Base-by-base conservation (phyloP, 495 filamentous ascomycete species). In the Aspergillus taichungensis region DNA sequence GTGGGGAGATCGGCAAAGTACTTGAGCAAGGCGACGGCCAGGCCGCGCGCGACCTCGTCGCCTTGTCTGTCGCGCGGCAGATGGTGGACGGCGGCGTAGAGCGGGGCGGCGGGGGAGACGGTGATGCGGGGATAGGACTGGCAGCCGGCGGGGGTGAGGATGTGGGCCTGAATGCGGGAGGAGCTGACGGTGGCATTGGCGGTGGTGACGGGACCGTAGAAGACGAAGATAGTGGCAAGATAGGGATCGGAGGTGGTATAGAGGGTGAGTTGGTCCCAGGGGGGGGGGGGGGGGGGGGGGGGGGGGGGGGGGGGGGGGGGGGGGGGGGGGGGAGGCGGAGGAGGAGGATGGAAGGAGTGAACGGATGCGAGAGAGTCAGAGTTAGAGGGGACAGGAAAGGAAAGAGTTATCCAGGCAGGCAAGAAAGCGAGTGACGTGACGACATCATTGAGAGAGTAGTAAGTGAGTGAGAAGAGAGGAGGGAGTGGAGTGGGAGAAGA, bases 1-100 rank as follows among this genome's bases (percentile, higher is more conserved):
- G 87, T 81, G 11, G 90, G 83, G 38, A 97, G 67, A 60, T 95
- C 89, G 30, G 76, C 75, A 53, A 95, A 97, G 67, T 96, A 99
- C 59, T 91, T 97, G 59, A 87, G 74, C 59, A 97, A 72, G 40
- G 86, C 84, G 61, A 97, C 90, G 31, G 92, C 92, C 34, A 99
- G 72, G 1, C 85, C 92, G 12, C 92, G 82, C 62, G 79, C 87
- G 30, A 95, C 68, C 59, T 94, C 89, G 60, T 95, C 87, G 34
- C 89, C 91, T 71, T 97, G 92, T 62, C 86, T 86, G 55, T 94
- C 90, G 45, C 85, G 81, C 14, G 94, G 87, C n/a, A 99, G 76
- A 59, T 94, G 80, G 58, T 84, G 83, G 58, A 98, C 90, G 29
- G 88, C 89, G 46, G 81, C 79, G 61, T 96, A 98, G 49, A 94